Evolutionary conservation across 192 early-diverging fungal species (phyloP), one percentile per base, ranked within the genome.

Genomic region (Coemansia sp.): DNA sequence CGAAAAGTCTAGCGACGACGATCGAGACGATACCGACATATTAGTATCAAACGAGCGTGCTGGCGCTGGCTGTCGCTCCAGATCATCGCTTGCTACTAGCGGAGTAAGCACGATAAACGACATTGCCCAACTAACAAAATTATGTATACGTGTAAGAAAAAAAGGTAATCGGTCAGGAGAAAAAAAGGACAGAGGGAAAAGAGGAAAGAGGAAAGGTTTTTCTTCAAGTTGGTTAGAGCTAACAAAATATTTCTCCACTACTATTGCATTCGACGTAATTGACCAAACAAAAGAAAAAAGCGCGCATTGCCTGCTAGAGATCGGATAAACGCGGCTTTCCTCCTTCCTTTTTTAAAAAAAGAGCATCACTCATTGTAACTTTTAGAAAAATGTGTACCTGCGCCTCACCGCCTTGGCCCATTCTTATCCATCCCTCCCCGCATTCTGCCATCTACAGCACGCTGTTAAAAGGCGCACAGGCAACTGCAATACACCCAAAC

Each of bases 21-120:
- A 51, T 51, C 23, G 21, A 51, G 48, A 51, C 24, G 48, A 51
- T 26, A 8, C 24, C 9, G 48, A 46, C 43, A 46, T 21, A 18
- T 20, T 18, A 9, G 20, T 46, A 18, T 46, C 43, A 9, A 46
- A 18, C 1, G 43, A 46, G 5, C 18, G 24, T 46, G 45, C 9
- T 9, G 45, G 7, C 4, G 48, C 23, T 24, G 20, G 11, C 48
- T 51, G 48, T 3, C 13, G 9, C 23, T 51, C 48, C n/a, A 5
- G 48, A 51, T 51, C 48, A 26, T 51, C 24, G 24, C 24, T 26
- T 62, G 18, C 57, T 46, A 9, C 39, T 36, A 77, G 62, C 57
- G 74, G 74, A 24, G 74, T 77, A 16, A 77, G 65, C 31, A 77
- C 28, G 21, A 77, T 48, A 68, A 77, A 77, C 61, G 74, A 64